phyloP scores from a whole-genome alignment of 2,329 filamentous ascomycete species.

The Paraphoma chrysanthemicola region DNA sequence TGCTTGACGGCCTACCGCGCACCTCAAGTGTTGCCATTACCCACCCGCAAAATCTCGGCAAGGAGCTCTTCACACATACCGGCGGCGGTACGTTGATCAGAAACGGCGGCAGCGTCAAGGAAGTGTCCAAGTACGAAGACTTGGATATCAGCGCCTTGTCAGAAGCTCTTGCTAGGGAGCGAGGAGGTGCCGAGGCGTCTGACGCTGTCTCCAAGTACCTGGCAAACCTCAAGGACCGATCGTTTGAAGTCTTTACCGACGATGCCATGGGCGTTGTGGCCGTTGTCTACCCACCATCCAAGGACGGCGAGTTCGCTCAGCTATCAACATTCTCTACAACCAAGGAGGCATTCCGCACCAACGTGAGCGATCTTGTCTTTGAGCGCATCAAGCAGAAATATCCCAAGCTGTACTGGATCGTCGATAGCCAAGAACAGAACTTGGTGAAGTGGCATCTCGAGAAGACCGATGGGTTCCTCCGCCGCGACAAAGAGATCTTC shows the following conservation, averaged over 20 bases:
- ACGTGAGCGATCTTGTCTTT: constrained; percentile 95
- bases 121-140: constrained; percentile 72
- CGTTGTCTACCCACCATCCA: constrained; percentile 78
- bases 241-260: constrained; percentile 94
- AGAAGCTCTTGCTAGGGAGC: constrained; percentile 80
- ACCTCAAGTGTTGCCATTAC: constrained; percentile 97
- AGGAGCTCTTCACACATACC: constrained; percentile 95
- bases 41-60: constrained; percentile 92
- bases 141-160: constrained; percentile 83
- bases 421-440: constrained; percentile 94
- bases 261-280: constrained; percentile 92
- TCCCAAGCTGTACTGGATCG: constrained; percentile 92
- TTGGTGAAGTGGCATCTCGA: constrained; percentile 93
- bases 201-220: constrained; percentile 88
- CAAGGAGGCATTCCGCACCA: constrained; percentile 92
- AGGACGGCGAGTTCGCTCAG: constrained; percentile 74
- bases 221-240: constrained; percentile 74
- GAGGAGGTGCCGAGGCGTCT: constrained; percentile 79
- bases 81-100: constrained; percentile 93
- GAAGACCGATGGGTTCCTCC: constrained; percentile 92
- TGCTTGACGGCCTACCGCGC: constrained; percentile 85
- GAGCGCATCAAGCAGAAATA: constrained; percentile 92
- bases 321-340: constrained; percentile 91
- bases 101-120: constrained; percentile 86
- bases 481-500: constrained; percentile 83